phyloP scores from a whole-genome alignment of 805 yeast species.

The Candida parachauliodes region DNA sequence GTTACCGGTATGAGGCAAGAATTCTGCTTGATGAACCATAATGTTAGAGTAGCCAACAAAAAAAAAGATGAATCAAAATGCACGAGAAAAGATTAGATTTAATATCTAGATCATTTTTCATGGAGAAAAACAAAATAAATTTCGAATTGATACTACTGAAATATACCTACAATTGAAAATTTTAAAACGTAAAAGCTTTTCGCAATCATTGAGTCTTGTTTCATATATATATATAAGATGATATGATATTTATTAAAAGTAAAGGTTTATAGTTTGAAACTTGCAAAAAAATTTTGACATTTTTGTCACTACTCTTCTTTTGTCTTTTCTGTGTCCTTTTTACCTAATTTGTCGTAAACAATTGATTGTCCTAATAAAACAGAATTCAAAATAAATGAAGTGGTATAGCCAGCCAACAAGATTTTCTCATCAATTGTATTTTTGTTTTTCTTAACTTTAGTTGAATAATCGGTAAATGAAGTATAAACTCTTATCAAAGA shows the following conservation, averaged over 20 bases:
- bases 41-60: not conserved
- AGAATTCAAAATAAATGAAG: slow-evolving; percentile 32
- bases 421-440: slow-evolving; percentile 24
- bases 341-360: slow-evolving; percentile 17
- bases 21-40: slow-evolving; percentile 73
- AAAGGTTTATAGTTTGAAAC: too few relatives aligned
- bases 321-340: slow-evolving; percentile 2
- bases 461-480: slow-evolving; percentile 26
- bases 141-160: too few relatives aligned
- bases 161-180: too few relatives aligned
- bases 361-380: slow-evolving; percentile 33
- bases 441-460: slow-evolving; percentile 17
- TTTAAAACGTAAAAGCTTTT: too few relatives aligned
- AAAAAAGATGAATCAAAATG: not conserved
- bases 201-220: too few relatives aligned
- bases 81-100: too few relatives aligned
- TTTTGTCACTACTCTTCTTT: too few relatives aligned
- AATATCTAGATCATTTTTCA: too few relatives aligned
- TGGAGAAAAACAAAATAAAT: not conserved
- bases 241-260: not conserved
- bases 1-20: slow-evolving; percentile 53
- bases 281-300: too few relatives aligned
- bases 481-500: slow-evolving; percentile 39
- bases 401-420: slow-evolving; percentile 36
- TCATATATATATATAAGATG: too few relatives aligned